Evolutionary conservation across 1,284 basidiomycete genomes (phyloP), one percentile per base, ranked within the genome.

Genomic region (Mrakiaceae sp.): DNA sequence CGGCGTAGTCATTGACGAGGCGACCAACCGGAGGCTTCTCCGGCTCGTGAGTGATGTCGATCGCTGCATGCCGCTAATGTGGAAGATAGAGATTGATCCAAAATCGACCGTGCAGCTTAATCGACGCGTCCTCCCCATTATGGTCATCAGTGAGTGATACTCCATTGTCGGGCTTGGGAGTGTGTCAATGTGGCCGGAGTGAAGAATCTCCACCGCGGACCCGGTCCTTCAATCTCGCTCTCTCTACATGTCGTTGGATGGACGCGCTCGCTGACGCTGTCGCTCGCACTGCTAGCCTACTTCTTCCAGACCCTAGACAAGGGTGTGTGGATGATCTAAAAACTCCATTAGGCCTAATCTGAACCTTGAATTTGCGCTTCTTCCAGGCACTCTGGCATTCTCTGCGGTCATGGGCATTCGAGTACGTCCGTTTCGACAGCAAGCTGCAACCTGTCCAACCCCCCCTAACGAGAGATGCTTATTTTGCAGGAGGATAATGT

Each of bases 1-100:
- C 10, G 58, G 63, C n/a, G 53, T 70, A 12, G 67, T 71, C 42
- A 69, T 71, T 46, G 69, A 69, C 55, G 69, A 68, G 27, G 65
- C 44, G 0, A 65, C 65, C 3, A 71, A 71, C 60, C 52, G 40
- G 62, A 40, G 66, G 48, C 68, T 71, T 55, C 69, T 69, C 50
- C 40, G 53, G 4, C 59, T 67, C 64, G 67, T 69, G 59, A 57
- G 69, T 39, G 4, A 0, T 27, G 27, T 27, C 2, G 27, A 27
- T 27, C 27, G 27, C 12, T 9, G 10, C 7, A 43, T 49, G 43
- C 7, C 9, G n/a, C 58, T 42, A 14, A 16, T 39, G 12, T 43
- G 48, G 50, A 60, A 44, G 4, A 52, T 10, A 4, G 16, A 44
- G 14, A 27, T 27, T 27, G 27, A 27, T 27, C 27, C 27, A 27